Conservation (phyloP, 1,284 basidiomycete species). For the Boletus semigastroideus region DNA sequence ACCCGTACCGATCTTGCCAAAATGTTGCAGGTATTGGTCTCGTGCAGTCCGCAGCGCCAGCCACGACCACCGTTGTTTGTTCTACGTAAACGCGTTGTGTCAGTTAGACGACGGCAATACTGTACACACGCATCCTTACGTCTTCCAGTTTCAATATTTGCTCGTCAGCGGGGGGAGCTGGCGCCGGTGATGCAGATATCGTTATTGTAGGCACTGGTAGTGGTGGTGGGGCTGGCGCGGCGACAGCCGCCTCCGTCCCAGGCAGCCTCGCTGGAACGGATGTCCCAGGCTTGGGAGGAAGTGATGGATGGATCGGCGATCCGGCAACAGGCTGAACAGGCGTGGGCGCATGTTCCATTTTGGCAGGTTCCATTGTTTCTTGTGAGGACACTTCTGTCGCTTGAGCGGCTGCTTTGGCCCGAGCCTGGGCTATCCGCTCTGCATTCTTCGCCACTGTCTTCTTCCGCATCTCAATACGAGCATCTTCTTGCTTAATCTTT, state of each 20-base stretch:
- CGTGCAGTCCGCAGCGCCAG: slow-evolving; percentile 74
- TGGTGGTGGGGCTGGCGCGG: slow-evolving; percentile 7
- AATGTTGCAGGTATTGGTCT: slow-evolving; percentile 67
- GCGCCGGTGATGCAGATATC: slow-evolving; percentile 17
- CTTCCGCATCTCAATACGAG: slow-evolving; percentile 59
- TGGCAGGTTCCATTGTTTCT: slow-evolving; percentile 25
- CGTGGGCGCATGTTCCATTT: slow-evolving; percentile 16
- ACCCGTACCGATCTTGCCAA: slow-evolving; percentile 78
- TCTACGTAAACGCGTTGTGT: slow-evolving; percentile 41
- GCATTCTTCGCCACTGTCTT: slow-evolving; percentile 50
- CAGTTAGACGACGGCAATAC: slow-evolving; percentile 1
- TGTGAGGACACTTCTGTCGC: slow-evolving; percentile 21
- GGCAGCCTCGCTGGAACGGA: slow-evolving; percentile 32
- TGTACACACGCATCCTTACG: slow-evolving; percentile 36
- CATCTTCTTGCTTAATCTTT: slow-evolving; percentile 66
- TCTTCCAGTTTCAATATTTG: slow-evolving; percentile 62
- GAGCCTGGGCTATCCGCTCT: slow-evolving; percentile 45
- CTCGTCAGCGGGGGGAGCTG: slow-evolving; percentile 43
- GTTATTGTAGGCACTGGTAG: slow-evolving; percentile 19
- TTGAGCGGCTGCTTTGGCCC: slow-evolving; percentile 39
- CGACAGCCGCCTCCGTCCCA: slow-evolving; percentile 24
- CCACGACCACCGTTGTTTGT: slow-evolving; percentile 73
- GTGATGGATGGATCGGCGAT: slow-evolving; percentile 62
- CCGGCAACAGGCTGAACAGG: slow-evolving; percentile 19
- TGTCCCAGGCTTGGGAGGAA: slow-evolving; percentile 52